Evolutionary conservation across 768 basidiomycete species (phyloP), one percentile per base, ranked within the genome.

Genomic region (Panus rudis): DNA sequence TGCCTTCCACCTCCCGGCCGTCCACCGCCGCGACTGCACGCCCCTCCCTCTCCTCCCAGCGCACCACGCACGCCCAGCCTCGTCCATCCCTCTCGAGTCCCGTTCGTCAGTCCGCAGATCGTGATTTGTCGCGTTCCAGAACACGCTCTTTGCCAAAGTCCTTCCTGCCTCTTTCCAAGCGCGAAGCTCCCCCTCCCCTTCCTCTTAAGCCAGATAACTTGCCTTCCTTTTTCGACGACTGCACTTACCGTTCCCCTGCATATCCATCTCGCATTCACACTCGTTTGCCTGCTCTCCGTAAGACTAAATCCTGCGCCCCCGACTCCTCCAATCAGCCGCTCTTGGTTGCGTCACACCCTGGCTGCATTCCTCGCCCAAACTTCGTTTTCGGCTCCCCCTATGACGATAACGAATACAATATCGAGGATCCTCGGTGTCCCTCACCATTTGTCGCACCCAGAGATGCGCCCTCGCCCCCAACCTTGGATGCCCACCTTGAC

Each of bases 391-490:
- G 7, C 8, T 17, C 33, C 10, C 8, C 16, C 33, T 35, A 7
- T 20, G n/a, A n/a, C 33, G 7, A 35, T 14, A 35, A 17, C 33
- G 6, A 35, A 35, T 23, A 6, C 26, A 38, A 40, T 21, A 25
- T 25, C 22, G 26, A 16, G 23, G 42, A 46, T 25, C 22, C 32
- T 4, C 38, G 42, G 21, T 45, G 44, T 17, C 52, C 55, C 6
- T 47, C 48, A 6, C 49, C 52, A 2, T 53, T 53, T 34, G 53
- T 47, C n/a, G 40, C 28, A 16, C 57, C 57, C 3, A 40, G 57
- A 21, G 50, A 52, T 10, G 45, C 42, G 7, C 49, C 57, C 3
- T 53, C 57, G 4, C 45, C 50, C 6, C 51, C 51, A 14, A 42
- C 51, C 7, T 8, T 8, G 21, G 33, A 14, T 3, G 41, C 41